Evolutionary conservation across 2,329 filamentous ascomycete species (phyloP).

Genomic region (Ophiostoma triangulosporum): DNA sequence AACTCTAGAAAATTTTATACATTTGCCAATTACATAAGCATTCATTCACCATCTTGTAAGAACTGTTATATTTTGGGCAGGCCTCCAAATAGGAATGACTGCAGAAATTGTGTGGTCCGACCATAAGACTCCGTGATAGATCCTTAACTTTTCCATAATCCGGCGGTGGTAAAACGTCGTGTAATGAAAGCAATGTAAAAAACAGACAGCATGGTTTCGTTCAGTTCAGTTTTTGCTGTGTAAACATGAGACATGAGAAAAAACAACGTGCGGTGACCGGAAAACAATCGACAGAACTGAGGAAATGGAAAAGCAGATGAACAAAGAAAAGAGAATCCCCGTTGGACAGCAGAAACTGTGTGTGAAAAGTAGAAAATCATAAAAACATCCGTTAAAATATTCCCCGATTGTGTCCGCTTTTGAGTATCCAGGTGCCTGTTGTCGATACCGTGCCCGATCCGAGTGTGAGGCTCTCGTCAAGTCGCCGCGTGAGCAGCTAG

Average conservation of each 20-base stretch:
- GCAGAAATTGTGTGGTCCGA: constrained; percentile 7
- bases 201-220: constrained; percentile 5
- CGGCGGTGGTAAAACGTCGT: constrained; percentile 6
- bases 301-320: not conserved
- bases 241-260: not conserved
- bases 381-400: constrained; percentile 6
- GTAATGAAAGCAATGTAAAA: constrained; percentile 1
- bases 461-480: constrained; percentile 11
- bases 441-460: constrained; percentile 18
- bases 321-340: constrained; percentile 4
- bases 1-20: not conserved
- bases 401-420: constrained; percentile 13
- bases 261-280: constrained; percentile 7
- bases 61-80: constrained; percentile 5
- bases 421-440: constrained; percentile 21
- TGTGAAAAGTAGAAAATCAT: constrained; percentile 12
- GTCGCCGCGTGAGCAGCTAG: constrained; percentile 17
- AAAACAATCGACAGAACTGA: constrained; percentile 6
- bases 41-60: not conserved
- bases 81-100: constrained; percentile 1
- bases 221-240: constrained; percentile 3
- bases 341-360: constrained; percentile 11
- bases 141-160: constrained; percentile 13
- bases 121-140: constrained; percentile 14
- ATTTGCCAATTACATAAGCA: not conserved